A percentile compares a stretch with the other conserved stretches of the same genome.
phyloP scores from a whole-genome alignment of 1,284 basidiomycete genomes.

The Puccinia polysora region DNA sequence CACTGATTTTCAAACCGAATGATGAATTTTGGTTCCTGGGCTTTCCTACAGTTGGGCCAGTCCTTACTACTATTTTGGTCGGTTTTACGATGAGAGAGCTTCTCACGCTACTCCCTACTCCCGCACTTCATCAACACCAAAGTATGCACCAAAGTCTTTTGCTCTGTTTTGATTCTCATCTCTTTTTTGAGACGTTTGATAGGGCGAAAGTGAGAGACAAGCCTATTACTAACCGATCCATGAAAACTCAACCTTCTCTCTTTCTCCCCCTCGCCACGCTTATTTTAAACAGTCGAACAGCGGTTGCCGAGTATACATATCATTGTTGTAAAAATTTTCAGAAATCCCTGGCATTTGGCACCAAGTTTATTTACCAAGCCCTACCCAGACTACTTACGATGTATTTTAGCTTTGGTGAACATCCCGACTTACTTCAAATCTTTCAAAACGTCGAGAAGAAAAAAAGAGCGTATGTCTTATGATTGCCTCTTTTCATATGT shows the following conservation, averaged over 20 bases:
- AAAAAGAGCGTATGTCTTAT: conserved; percentile 28
- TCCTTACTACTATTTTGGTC: conserved; percentile 75
- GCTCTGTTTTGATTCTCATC: not conserved
- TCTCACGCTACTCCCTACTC: conserved; percentile 12
- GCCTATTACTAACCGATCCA: too few relatives aligned
- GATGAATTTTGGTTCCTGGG: too few relatives aligned
- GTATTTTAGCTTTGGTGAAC: conserved; percentile 89
- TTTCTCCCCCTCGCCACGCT: too few relatives aligned
- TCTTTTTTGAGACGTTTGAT: too few relatives aligned
- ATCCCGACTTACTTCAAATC: conserved; percentile 50
- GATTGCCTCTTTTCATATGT: conserved; percentile 3
- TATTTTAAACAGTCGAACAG: conserved; percentile 9
- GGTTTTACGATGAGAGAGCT: conserved; percentile 66
- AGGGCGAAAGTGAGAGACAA: too few relatives aligned
- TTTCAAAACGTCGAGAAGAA: conserved; percentile 46
- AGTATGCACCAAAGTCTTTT: not conserved
- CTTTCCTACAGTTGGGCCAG: conserved; percentile 68
- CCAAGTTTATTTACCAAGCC: conserved; percentile 95
- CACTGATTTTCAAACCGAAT: not conserved
- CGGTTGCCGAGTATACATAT: conserved; percentile 41
- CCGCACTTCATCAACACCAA: conserved; percentile 2
- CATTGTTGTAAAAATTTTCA: conserved; percentile 60
- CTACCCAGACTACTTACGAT: conserved; percentile 89
- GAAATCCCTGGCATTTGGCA: conserved; percentile 72
- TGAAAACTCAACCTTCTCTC: too few relatives aligned